A percentile compares a stretch with the other conserved stretches of the same genome.
Evolutionary conservation across 441 rosid species (phyloP).

Genomic region (Iberis amara): DNA sequence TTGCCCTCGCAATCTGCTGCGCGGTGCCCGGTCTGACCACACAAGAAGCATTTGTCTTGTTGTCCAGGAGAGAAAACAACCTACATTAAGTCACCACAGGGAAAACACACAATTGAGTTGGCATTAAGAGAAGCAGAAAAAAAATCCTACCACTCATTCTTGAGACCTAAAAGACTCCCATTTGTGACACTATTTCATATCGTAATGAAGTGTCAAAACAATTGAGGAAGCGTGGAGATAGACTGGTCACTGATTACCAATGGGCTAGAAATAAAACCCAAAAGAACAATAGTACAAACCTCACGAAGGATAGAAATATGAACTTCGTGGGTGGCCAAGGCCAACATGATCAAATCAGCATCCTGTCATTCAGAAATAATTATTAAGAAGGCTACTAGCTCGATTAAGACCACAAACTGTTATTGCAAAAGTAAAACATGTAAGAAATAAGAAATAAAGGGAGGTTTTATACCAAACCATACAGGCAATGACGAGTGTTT

Average conservation of each 20-base stretch:
- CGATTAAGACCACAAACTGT: constrained; percentile 24
- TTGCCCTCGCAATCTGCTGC: constrained; percentile 81
- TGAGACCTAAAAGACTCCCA: constrained; percentile 4
- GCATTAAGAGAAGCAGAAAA: constrained; percentile 6
- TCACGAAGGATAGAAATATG: constrained; percentile 91
- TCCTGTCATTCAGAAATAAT: constrained; percentile 44
- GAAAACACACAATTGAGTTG: constrained; percentile 8
- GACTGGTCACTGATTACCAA: background rate
- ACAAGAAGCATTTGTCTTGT: constrained; percentile 77
- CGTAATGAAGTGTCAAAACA: background rate
- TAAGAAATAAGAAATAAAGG: constrained; percentile 8
- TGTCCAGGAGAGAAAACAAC: constrained; percentile 70
- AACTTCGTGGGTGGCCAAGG: constrained; percentile 85
- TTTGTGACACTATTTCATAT: constrained; percentile 13
- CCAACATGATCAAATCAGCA: constrained; percentile 93
- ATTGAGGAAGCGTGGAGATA: constrained; percentile 6
- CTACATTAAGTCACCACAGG: constrained; percentile 33
- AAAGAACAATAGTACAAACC: constrained; percentile 42
- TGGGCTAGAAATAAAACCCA: constrained; percentile 2
- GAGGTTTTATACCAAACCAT: constrained; percentile 76
- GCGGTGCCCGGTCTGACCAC: constrained; percentile 82
- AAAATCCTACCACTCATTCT: background rate
- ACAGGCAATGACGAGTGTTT: constrained; percentile 80
- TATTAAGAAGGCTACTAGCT: constrained; percentile 5
- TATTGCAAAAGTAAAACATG: constrained; percentile 10